Evolutionary conservation across 164 flowering plant genomes (phyloP).

Genomic region (Annona cherimola): DNA sequence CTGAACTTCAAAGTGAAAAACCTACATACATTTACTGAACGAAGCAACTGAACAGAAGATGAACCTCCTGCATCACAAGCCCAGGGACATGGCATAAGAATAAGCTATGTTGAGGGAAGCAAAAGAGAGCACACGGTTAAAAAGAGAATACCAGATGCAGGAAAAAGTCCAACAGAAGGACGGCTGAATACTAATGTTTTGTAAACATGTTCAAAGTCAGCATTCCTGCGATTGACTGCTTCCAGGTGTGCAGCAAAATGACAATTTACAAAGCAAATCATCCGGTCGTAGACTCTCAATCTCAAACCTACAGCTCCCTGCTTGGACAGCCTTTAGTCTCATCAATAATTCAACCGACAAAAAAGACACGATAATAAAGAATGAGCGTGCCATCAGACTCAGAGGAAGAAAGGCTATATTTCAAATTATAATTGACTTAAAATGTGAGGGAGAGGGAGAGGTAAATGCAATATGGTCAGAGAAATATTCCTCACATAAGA

Average conservation of each 20-base stretch:
- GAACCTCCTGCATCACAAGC: constrained; percentile 59
- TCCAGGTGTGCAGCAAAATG: constrained; percentile 99
- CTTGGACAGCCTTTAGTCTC: constrained; percentile 7
- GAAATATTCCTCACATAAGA: not conserved
- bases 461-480: not conserved
- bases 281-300: constrained; percentile 83
- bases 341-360: not conserved
- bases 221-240: constrained; percentile 93
- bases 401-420: not conserved
- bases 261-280: constrained; percentile 89
- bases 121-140: not conserved
- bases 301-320: constrained; percentile 99
- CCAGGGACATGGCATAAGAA: constrained; percentile 41
- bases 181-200: constrained; percentile 71
- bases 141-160: constrained; percentile 57
- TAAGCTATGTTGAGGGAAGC: constrained; percentile 16
- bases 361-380: not conserved
- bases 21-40: constrained; percentile 54
- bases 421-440: not conserved
- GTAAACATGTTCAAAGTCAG: constrained; percentile 90
- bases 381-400: no score
- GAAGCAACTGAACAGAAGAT: constrained; percentile 48
- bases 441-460: not conserved
- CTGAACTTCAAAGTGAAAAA: not conserved
- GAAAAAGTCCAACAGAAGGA: constrained; percentile 47